Evolutionary conservation across 2,329 filamentous ascomycete species (phyloP).

Genomic region (Neofusicoccum ribis): DNA sequence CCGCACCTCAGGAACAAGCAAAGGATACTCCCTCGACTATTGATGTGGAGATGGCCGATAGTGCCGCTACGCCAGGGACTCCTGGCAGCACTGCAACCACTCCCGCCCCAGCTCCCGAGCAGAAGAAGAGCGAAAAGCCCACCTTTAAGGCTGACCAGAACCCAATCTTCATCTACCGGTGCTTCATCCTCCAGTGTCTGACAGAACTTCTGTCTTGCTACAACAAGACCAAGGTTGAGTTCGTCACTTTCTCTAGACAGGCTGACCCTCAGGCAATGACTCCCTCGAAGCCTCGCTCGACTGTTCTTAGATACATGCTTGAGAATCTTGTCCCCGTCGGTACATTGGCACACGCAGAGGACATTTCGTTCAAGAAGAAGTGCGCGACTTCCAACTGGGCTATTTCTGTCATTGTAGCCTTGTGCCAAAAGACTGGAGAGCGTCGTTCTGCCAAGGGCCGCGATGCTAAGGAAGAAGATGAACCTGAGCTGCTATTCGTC

Average conservation of each 20-base stretch:
- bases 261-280: conserved; percentile 80
- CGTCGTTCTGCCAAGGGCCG: conserved; percentile 59
- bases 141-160: conserved; percentile 90
- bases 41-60: conserved; percentile 54
- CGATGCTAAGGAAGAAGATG: conserved; percentile 69
- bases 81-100: conserved; percentile 24
- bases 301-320: conserved; percentile 89
- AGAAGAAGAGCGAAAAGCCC: conserved; percentile 65
- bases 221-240: conserved; percentile 93
- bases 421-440: conserved; percentile 87
- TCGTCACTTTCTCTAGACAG: conserved; percentile 98
- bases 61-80: conserved; percentile 21
- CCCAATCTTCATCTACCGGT: conserved; percentile 93
- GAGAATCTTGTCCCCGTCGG: conserved; percentile 71
- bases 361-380: conserved; percentile 78
- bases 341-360: conserved; percentile 70
- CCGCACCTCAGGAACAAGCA: conserved; percentile 46
- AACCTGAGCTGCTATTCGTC: conserved; percentile 84
- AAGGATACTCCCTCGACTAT: conserved; percentile 28
- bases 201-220: conserved; percentile 89
- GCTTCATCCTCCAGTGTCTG: conserved; percentile 89
- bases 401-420: conserved; percentile 78
- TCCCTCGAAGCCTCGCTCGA: conserved; percentile 90
- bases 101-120: conserved; percentile 41
- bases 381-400: conserved; percentile 81